These are phyloP conservation scores for Cladobotryum mycophilum DNA, from an alignment of 2,329 filamentous ascomycete genomes.

Conservation along the genomic window DNA sequence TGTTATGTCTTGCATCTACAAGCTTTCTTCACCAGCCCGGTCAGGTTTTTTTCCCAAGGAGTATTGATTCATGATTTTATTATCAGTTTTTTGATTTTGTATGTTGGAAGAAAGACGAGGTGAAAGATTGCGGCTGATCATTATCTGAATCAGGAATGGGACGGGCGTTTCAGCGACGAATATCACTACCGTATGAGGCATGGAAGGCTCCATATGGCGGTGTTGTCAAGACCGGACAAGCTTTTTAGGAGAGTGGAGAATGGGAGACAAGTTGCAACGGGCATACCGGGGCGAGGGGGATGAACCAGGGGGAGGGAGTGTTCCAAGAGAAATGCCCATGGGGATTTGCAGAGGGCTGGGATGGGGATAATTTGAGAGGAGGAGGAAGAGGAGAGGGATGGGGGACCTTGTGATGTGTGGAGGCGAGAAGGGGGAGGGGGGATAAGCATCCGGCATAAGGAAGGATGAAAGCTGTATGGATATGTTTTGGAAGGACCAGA, in stretches of 20 bases:
- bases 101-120: neutral
- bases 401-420: too few species aligned
- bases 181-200: constrained; percentile 25
- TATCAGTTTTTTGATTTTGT: too few species aligned
- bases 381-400: too few species aligned
- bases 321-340: neutral
- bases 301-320: neutral
- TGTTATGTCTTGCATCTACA: too few species aligned
- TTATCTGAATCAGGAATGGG: constrained; percentile 19
- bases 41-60: too few species aligned
- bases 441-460: too few species aligned
- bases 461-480: too few species aligned
- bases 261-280: constrained; percentile 10
- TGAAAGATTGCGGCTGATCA: constrained; percentile 17
- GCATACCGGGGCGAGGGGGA: neutral
- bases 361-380: too few species aligned
- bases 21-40: too few species aligned
- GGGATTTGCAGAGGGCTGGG: too few species aligned
- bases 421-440: too few species aligned
- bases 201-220: constrained; percentile 16
- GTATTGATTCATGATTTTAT: too few species aligned
- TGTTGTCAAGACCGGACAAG: constrained; percentile 34
- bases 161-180: constrained; percentile 28
- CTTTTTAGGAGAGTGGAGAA: constrained; percentile 25
- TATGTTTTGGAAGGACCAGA: neutral